phyloP scores from a whole-genome alignment of 352 stramenopile species.

The Pythium biforme region DNA sequence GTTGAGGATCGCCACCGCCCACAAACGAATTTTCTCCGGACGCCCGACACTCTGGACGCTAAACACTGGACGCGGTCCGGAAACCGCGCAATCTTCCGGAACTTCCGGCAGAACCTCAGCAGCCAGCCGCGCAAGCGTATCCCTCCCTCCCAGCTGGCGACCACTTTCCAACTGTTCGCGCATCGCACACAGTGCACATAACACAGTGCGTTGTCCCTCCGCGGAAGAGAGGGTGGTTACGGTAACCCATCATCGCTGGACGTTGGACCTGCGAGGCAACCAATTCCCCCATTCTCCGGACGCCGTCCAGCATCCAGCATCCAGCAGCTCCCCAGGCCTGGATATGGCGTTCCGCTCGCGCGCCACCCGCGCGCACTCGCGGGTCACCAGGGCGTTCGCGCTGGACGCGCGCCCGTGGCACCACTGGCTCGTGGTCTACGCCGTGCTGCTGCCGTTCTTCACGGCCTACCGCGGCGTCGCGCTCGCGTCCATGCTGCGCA shows the following conservation, averaged over 20 bases:
- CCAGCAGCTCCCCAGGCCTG: background rate
- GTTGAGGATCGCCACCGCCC: background rate
- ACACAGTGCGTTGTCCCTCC: background rate
- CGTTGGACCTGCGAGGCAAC: background rate
- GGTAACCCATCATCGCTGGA: too few relatives aligned
- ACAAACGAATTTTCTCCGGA: background rate
- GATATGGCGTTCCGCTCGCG: background rate
- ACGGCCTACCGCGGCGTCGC: slow-evolving; percentile 12
- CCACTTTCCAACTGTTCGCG: background rate
- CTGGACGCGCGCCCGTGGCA: slow-evolving; percentile 14
- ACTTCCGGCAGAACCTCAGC: background rate
- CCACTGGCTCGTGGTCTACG: slow-evolving; percentile 16
- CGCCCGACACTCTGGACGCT: background rate
- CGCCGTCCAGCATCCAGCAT: slow-evolving; percentile 25
- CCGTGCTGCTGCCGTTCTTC: slow-evolving; percentile 18
- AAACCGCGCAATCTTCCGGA: background rate
- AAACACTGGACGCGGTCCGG: background rate
- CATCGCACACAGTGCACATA: background rate
- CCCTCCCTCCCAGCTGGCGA: background rate
- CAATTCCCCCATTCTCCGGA: background rate
- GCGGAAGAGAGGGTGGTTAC: background rate
- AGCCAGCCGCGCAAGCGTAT: background rate
- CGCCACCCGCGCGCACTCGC: background rate
- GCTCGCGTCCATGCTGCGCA: background rate
- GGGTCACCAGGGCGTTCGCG: slow-evolving; percentile 4